Conservation (phyloP, 345 rosid genomes). For the Schrenkiella parvula region DNA sequence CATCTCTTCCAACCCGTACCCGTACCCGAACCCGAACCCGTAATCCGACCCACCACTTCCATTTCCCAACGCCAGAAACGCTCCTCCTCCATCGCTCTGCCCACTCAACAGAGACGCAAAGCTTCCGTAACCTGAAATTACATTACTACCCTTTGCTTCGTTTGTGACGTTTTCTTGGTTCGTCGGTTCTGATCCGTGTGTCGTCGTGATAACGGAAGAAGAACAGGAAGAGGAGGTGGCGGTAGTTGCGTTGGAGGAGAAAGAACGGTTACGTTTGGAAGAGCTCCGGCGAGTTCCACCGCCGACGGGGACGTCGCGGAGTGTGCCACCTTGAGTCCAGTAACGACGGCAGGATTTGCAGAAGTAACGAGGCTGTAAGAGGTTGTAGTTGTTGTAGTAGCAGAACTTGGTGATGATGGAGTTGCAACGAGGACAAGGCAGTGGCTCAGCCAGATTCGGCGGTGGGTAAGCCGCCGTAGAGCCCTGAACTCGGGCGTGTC, state of each 20-base stretch:
- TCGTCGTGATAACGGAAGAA: conserved; percentile 22
- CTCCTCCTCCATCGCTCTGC: conserved; percentile 48
- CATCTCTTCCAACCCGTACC: conserved; percentile 56
- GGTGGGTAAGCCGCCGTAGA: conserved; percentile 44
- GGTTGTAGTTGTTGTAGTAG: conserved; percentile 94
- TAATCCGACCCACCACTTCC: conserved; percentile 18
- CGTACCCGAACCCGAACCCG: conserved; percentile 62
- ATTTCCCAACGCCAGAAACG: conserved; percentile 52
- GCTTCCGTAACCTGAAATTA: conserved; percentile 32
- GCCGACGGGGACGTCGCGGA: conserved; percentile 86
- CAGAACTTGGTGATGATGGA: conserved; percentile 89
- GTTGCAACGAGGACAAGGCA: conserved; percentile 90
- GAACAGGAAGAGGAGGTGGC: conserved; percentile 43
- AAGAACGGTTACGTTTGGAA: conserved; percentile 23
- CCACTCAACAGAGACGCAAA: conserved; percentile 71
- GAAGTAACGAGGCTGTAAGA: conserved; percentile 93
- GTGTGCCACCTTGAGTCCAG: conserved; percentile 98
- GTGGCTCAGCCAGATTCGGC: conserved; percentile 66
- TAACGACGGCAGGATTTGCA: conserved; percentile 93
- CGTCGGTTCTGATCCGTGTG: conserved; percentile 18
- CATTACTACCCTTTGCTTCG: conserved; percentile 36
- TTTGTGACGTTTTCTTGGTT: background rate
- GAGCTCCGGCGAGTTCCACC: conserved; percentile 84
- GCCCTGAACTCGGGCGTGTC: conserved; percentile 36
- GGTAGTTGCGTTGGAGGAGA: conserved; percentile 37